Conservation (phyloP, 352 stramenopile genomes). For the Phytophthora agathidicida region DNA sequence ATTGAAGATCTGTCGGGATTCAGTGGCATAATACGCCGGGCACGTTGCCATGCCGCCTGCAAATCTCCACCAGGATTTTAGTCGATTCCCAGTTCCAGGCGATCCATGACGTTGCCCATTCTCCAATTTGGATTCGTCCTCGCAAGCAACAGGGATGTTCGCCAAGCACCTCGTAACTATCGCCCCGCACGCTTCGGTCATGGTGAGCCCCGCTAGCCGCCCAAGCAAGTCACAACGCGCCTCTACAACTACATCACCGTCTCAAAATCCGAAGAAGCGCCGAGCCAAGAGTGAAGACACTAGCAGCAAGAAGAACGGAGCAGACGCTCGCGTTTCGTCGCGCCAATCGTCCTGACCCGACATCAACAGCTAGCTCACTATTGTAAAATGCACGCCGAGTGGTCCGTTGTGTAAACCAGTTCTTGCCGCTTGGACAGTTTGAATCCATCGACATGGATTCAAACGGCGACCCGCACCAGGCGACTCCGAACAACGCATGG, state of each 20-base stretch:
- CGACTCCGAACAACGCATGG: no score
- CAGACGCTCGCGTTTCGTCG: neutral
- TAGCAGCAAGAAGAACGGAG: neutral
- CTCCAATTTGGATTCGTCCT: constrained; percentile 15
- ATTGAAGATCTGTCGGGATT: no score
- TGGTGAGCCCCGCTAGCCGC: neutral
- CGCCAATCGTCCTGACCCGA: constrained; percentile 2
- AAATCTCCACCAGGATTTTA: no score
- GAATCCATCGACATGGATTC: no score
- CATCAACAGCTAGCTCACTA: no score
- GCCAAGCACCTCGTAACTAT: constrained; percentile 39
- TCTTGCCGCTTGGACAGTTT: no score
- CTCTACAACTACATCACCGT: constrained; percentile 2
- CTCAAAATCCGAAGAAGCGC: constrained; percentile 1
- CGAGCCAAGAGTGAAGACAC: constrained; percentile 11
- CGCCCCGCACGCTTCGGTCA: constrained; percentile 25
- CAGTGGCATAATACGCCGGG: no score
- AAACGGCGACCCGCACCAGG: no score
- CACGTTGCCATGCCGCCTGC: no score
- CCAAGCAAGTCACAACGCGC: neutral
- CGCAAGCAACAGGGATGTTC: constrained; percentile 21
- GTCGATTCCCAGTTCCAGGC: no score
- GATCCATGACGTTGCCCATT: constrained; percentile 24
- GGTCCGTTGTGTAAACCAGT: no score
- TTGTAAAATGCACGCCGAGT: no score